Base-by-base conservation (phyloP, 1,284 basidiomycete species). In the Ceratobasidium sp. region DNA sequence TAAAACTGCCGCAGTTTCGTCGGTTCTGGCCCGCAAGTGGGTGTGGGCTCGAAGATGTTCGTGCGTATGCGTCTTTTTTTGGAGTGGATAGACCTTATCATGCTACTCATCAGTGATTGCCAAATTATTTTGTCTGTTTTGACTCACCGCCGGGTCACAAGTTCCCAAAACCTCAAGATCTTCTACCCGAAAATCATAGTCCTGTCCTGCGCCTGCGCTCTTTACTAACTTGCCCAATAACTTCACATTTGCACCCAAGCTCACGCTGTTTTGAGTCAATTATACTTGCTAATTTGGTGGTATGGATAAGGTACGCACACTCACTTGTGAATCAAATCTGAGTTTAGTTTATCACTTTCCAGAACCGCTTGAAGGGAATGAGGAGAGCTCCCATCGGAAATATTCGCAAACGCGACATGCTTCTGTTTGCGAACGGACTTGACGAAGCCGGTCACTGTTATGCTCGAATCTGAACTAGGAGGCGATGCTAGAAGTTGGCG, bases 371-470 rank as follows among this genome's bases (percentile, higher is more conserved):
- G 96, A 16, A 97, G 78, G 0, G 87, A 88, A 23, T 84, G 81
- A 7, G 84, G 78, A 0, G 86, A 88, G 69, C 91, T 93, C 1
- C 95, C 95, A 81, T 98, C 96, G 62, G 87, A 89, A 69, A 98
- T 81, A 52, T 93, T 90, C 0, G 90, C 91, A 78, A 98, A 98
- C 0, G 93, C 86, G 35, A 96, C 85, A 71, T 90, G 90, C 84
- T 97, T 97, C 82, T 96, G 94, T 41, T 87, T 87, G 49, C 95
- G 87, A 54, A 96, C 85, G 0, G 91, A 92, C 78, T 90, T 91
- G 67, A 98, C 84, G 93, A 94, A 97, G 57, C 94, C 95, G 74
- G 89, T 78, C 11, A 85, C 76, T 9, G 76, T 78, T 14, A 69
- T 73, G 26, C 66, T 41, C 8, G 35, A 71, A 44, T 21, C 70